Evolutionary conservation across 768 basidiomycete species (phyloP).

Genomic region (Suillus subalutaceus): DNA sequence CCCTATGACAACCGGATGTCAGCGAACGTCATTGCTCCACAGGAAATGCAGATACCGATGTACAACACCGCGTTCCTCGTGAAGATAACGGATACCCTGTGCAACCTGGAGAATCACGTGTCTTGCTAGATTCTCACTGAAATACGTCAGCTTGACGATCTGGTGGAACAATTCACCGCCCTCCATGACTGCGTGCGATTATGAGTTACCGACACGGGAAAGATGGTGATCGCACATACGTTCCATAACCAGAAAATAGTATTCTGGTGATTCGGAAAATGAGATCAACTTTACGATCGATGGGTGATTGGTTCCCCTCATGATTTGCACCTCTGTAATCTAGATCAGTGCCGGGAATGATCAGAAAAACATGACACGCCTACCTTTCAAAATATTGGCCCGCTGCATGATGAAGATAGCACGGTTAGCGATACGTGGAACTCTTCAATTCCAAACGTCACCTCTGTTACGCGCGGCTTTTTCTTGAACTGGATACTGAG

Average conservation of each 20-base stretch:
- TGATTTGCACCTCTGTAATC: slow-evolving; percentile 92
- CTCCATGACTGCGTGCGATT: slow-evolving; percentile 73
- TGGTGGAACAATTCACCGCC: slow-evolving; percentile 99
- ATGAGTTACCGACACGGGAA: slow-evolving; percentile 15
- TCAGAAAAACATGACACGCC: slow-evolving; percentile 15
- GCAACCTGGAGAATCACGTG: slow-evolving; percentile 98
- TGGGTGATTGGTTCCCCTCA: slow-evolving; percentile 94
- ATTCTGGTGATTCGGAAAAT: slow-evolving; percentile 90
- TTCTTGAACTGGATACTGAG: slow-evolving; percentile 94
- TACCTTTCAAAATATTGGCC: slow-evolving; percentile 95
- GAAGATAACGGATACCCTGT: slow-evolving; percentile 90
- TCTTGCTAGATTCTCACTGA: slow-evolving; percentile 94
- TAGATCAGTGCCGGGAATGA: slow-evolving; percentile 9
- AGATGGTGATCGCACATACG: slow-evolving; percentile 48
- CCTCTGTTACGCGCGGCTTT: slow-evolving; percentile 98
- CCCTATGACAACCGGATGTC: slow-evolving; percentile 39
- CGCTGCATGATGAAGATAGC: slow-evolving; percentile 56
- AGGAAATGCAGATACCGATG: slow-evolving; percentile 60
- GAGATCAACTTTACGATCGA: slow-evolving; percentile 88
- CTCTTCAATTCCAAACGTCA: slow-evolving; percentile 41
- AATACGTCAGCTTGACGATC: slow-evolving; percentile 98
- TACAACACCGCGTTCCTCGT: slow-evolving; percentile 97
- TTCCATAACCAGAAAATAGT: slow-evolving; percentile 95
- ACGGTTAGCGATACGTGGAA: slow-evolving; percentile 22
- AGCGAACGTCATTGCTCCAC: not conserved